Evolutionary conservation across 495 filamentous ascomycete genomes (phyloP).

Genomic region (Cercophora sp.): DNA sequence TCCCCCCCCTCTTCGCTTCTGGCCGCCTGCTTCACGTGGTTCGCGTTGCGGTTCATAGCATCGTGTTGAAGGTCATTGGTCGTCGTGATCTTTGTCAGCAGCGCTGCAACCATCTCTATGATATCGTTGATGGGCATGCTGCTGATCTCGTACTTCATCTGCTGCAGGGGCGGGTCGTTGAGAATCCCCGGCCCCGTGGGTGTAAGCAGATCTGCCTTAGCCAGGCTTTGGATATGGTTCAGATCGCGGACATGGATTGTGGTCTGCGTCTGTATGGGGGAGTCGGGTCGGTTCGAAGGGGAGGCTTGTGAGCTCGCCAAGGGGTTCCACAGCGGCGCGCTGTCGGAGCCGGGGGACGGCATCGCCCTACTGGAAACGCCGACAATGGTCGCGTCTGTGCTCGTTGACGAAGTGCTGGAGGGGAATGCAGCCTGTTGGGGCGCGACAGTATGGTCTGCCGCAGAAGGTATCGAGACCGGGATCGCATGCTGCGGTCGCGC

Average conservation of each 20-base stretch:
- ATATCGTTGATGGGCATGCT: conserved; percentile 96
- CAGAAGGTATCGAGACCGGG: conserved; percentile 20
- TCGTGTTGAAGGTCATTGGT: conserved; percentile 96
- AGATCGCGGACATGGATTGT: conserved; percentile 76
- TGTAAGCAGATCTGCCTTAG: conserved; percentile 62
- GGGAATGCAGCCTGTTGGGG: conserved; percentile 35
- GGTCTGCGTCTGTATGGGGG: conserved; percentile 26
- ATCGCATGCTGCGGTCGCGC: conserved; percentile 37
- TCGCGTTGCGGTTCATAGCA: conserved; percentile 45
- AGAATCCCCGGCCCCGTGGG: conserved; percentile 44
- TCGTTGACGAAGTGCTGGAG: conserved; percentile 43
- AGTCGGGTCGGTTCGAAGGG: conserved; percentile 10
- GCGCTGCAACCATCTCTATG: conserved; percentile 99
- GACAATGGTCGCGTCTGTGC: conserved; percentile 29
- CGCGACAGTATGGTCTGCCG: conserved; percentile 18
- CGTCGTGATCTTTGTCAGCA: conserved; percentile 95
- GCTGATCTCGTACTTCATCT: conserved; percentile 87
- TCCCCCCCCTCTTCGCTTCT: conserved; percentile 53
- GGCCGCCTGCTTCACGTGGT: conserved; percentile 43
- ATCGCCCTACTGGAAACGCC: conserved; percentile 32
- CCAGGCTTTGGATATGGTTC: conserved; percentile 85
- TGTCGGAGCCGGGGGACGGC: conserved; percentile 60
- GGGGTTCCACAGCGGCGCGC: conserved; percentile 17
- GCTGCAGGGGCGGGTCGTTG: conserved; percentile 45
- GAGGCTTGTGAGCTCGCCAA: conserved; percentile 15